phyloP scores from a whole-genome alignment of 2,329 filamentous ascomycete species.

The Diaporthe sp. region DNA sequence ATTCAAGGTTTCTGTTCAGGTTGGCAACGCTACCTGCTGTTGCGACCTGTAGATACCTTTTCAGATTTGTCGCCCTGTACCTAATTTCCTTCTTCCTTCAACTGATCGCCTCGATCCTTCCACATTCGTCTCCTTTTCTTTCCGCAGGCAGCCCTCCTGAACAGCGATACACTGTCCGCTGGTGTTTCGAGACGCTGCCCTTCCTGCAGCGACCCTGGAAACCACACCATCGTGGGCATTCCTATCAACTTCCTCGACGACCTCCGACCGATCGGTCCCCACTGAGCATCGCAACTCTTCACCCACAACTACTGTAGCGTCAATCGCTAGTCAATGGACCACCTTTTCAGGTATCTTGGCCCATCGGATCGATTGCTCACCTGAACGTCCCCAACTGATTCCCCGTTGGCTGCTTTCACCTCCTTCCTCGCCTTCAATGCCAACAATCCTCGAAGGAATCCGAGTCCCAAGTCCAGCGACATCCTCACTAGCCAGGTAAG shows the following conservation, averaged over 20 bases:
- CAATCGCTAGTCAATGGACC: neutral
- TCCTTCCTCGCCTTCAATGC: conserved; percentile 7
- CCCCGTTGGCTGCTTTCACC: neutral
- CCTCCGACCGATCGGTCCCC: neutral
- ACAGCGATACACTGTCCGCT: neutral
- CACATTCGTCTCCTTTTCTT: neutral
- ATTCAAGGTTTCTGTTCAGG: neutral
- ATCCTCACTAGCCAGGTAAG: conserved; percentile 14
- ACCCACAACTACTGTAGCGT: neutral
- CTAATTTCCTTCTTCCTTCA: neutral
- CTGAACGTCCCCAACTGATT: neutral
- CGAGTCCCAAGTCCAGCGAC: neutral
- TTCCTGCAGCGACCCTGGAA: neutral
- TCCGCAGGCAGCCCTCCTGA: neutral
- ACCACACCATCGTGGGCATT: neutral
- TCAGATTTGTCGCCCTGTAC: neutral
- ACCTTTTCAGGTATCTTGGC: neutral
- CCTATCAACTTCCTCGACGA: neutral
- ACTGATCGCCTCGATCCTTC: neutral
- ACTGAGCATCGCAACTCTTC: neutral
- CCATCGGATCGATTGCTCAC: neutral
- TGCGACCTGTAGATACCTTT: conserved; percentile 15
- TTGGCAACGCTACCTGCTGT: neutral
- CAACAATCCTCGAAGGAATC: neutral
- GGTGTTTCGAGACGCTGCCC: conserved; percentile 5